Conservation (phyloP, 2,329 filamentous ascomycete genomes). For the Sporothrix phasma region DNA sequence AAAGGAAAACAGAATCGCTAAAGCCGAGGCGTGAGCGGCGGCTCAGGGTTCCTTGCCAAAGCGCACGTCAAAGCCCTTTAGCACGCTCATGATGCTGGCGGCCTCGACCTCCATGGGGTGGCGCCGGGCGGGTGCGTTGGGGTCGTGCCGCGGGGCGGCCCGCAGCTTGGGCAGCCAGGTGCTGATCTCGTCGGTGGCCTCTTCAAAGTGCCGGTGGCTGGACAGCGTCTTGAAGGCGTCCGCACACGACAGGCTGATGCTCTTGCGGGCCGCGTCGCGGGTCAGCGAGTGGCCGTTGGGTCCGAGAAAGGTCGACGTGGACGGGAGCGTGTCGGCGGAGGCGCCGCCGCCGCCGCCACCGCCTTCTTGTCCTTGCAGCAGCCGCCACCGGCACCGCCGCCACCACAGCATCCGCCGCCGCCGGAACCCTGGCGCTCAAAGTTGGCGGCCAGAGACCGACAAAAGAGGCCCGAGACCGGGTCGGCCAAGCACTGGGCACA, state of each 20-base stretch:
- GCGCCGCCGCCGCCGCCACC: background rate
- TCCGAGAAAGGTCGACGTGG: constrained; percentile 17
- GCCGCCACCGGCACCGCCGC: constrained; percentile 50
- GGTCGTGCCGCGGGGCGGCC: constrained; percentile 38
- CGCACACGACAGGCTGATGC: constrained; percentile 56
- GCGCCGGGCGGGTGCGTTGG: constrained; percentile 30
- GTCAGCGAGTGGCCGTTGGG: background rate
- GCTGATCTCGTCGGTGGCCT: constrained; percentile 62
- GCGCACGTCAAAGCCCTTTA: constrained; percentile 69
- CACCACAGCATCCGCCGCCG: constrained; percentile 41
- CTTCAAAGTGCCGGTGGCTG: constrained; percentile 65
- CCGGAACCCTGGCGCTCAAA: constrained; percentile 33
- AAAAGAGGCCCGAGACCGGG: constrained; percentile 73
- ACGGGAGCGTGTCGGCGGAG: constrained; percentile 12
- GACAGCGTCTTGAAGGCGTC: constrained; percentile 71
- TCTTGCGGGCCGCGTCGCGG: constrained; percentile 18
- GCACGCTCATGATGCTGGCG: constrained; percentile 75
- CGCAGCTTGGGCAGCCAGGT: constrained; percentile 66
- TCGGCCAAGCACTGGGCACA: constrained; percentile 71
- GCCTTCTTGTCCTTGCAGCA: constrained; percentile 47
- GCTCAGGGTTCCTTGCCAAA: constrained; percentile 41
- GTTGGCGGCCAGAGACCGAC: constrained; percentile 65
- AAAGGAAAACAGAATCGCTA: background rate
- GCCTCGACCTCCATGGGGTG: constrained; percentile 69
- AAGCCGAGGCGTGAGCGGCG: background rate